These are phyloP conservation scores for Haplosporangium sp. DNA, from an alignment of 371 early-diverging fungal genomes.

Conservation along the genomic window DNA sequence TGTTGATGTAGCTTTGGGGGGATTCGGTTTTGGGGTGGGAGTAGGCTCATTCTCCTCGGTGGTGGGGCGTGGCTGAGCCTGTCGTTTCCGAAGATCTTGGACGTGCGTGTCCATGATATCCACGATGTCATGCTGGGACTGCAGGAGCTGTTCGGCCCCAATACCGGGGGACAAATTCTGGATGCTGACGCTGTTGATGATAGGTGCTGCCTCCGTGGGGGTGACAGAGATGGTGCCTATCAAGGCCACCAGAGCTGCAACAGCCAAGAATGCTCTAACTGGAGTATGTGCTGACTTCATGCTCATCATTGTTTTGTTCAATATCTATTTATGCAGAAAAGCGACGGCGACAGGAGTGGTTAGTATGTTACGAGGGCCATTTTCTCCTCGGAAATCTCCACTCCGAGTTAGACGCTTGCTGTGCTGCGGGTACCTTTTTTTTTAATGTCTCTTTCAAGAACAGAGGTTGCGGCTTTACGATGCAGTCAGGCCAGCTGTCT, in stretches of 20 bases:
- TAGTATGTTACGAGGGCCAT: not conserved
- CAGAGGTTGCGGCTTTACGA: slow-evolving; percentile 11
- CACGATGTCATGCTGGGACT: slow-evolving; percentile 1
- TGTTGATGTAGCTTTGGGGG: not conserved
- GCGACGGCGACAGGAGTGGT: not conserved
- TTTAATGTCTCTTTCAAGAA: not conserved
- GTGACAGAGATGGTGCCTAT: slow-evolving; percentile 12
- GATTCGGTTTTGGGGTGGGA: not conserved
- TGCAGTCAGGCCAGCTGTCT: slow-evolving; percentile 47
- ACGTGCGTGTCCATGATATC: not conserved
- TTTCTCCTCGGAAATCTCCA: too few relatives aligned
- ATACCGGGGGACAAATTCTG: slow-evolving; percentile 1
- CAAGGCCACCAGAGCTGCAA: slow-evolving; percentile 26
- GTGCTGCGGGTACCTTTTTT: slow-evolving; percentile 7
- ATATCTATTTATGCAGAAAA: not conserved
- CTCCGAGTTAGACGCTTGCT: not conserved
- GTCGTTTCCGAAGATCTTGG: slow-evolving; percentile 21
- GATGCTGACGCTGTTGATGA: slow-evolving; percentile 7
- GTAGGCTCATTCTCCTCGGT: not conserved
- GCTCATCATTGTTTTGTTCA: not conserved
- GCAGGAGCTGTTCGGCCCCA: not conserved
- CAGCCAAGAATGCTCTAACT: slow-evolving; percentile 9
- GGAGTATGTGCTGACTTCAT: slow-evolving; percentile 19
- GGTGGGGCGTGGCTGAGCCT: not conserved
- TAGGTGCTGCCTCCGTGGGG: slow-evolving; percentile 24